Conservation (phyloP, 108 stramenopile species). For the Cyclotella cryptica region DNA sequence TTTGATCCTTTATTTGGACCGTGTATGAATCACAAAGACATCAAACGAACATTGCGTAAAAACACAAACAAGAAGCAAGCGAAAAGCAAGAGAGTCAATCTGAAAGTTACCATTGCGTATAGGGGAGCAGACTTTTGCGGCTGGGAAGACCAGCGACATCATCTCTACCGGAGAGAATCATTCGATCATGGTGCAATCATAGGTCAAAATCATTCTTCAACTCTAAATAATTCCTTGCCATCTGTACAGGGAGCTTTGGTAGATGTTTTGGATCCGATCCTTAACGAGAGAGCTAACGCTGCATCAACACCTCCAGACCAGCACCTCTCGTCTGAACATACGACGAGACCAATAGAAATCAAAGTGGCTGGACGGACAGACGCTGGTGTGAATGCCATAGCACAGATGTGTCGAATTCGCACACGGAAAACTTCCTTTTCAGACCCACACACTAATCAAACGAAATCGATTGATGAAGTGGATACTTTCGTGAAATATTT, state of each 20-base stretch:
- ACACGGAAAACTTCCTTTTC: slow-evolving; percentile 36
- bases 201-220: not conserved
- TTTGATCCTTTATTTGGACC: slow-evolving; percentile 31
- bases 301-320: not conserved
- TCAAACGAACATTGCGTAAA: not conserved
- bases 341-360: slow-evolving; percentile 52
- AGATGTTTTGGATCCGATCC: slow-evolving; percentile 57
- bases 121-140: slow-evolving; percentile 79
- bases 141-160: slow-evolving; percentile 77
- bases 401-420: slow-evolving; percentile 77
- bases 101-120: slow-evolving; percentile 69
- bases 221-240: slow-evolving; percentile 23
- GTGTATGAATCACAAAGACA: not conserved
- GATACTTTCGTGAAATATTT: slow-evolving; percentile 30
- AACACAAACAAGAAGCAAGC: slow-evolving; percentile 3
- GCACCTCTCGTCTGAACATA: not conserved
- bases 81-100: slow-evolving; percentile 53
- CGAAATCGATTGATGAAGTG: slow-evolving; percentile 13
- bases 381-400: slow-evolving; percentile 75
- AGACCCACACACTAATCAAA: not conserved
- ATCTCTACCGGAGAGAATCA: slow-evolving; percentile 28
- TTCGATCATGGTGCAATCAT: not conserved
- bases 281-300: slow-evolving; percentile 10
- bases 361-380: slow-evolving; percentile 84
- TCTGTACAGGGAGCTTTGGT: slow-evolving; percentile 76